Percentiles rank a stretch among this genome's conserved stretches.
Evolutionary conservation across 1,139 yeast genomes (phyloP).

Genomic region (Tardiomyces blankii): DNA sequence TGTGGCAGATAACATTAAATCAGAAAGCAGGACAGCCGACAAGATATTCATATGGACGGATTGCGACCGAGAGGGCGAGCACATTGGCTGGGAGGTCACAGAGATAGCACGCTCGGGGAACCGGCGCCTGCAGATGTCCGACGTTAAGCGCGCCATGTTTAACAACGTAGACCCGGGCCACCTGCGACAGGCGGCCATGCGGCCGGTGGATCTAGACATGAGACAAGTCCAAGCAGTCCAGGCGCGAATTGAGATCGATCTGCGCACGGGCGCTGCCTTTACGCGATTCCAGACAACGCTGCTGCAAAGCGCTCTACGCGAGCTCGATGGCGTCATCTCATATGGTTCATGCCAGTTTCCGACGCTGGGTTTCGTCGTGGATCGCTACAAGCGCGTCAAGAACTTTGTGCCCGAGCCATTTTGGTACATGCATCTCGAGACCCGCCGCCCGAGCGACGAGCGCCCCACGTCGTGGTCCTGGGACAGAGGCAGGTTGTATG

Average conservation of each 20-base stretch:
- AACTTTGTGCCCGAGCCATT: constrained; percentile 65
- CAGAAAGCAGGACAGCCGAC: constrained; percentile 51
- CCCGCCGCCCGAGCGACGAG: constrained; percentile 27
- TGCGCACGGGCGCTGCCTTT: constrained; percentile 82
- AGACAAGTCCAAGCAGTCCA: constrained; percentile 72
- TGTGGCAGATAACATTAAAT: constrained; percentile 58
- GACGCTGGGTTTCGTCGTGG: constrained; percentile 94
- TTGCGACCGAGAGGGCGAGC: constrained; percentile 97
- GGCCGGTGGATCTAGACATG: constrained; percentile 54
- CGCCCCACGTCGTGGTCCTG: constrained; percentile 39
- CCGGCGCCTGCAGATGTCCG: constrained; percentile 32
- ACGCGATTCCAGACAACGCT: constrained; percentile 62
- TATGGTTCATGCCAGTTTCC: constrained; percentile 98
- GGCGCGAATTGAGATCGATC: constrained; percentile 77
- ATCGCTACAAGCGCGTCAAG: constrained; percentile 67
- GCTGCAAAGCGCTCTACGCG: constrained; percentile 25
- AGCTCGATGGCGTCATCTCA: constrained; percentile 36
- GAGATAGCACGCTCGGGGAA: constrained; percentile 56
- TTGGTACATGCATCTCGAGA: constrained; percentile 57
- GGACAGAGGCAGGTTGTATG: constrained; percentile 64
- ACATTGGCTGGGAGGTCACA: constrained; percentile 79
- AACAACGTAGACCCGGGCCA: constrained; percentile 79
- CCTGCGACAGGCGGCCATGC: constrained; percentile 59
- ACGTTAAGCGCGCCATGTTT: constrained; percentile 65
- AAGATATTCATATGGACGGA: constrained; percentile 93